phyloP scores from a whole-genome alignment of 73 alveolate genomes.

The Uronychia setigera region DNA sequence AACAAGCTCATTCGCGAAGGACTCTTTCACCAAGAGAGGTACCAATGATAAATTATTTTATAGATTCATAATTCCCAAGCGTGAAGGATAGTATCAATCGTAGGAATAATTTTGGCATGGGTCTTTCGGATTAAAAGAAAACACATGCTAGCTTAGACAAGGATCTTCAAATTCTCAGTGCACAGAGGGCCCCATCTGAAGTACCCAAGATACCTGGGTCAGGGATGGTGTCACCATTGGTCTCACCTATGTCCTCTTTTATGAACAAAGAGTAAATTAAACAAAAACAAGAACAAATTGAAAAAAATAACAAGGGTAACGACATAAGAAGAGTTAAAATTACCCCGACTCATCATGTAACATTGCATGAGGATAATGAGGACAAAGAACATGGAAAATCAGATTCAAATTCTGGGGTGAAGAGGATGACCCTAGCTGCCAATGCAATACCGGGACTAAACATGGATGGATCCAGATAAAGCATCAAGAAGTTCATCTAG shows the following conservation, averaged over 20 bases:
- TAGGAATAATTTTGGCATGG: not conserved
- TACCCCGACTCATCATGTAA: not conserved
- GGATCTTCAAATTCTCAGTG: too few species aligned
- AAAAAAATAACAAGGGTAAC: too few species aligned
- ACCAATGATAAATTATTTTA: not conserved
- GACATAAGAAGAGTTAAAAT: too few species aligned
- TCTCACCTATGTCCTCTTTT: not conserved
- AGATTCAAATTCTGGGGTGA: not conserved
- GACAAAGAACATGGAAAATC: not conserved
- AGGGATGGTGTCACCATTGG: too few species aligned
- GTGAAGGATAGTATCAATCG: not conserved
- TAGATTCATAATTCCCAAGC: not conserved
- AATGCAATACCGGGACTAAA: not conserved
- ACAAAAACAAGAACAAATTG: not conserved
- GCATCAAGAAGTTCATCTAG: not conserved
- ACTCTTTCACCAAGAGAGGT: not conserved
- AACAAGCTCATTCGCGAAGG: too few species aligned
- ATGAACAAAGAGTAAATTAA: not conserved
- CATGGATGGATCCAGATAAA: not conserved
- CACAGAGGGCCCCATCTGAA: too few species aligned
- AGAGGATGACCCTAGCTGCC: not conserved
- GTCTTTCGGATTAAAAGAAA: not conserved
- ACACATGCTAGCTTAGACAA: too few species aligned
- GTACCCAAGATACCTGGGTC: too few species aligned
- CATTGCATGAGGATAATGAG: not conserved